Conservation (phyloP, 2,329 filamentous ascomycete genomes). For the Epichloe elymi region DNA sequence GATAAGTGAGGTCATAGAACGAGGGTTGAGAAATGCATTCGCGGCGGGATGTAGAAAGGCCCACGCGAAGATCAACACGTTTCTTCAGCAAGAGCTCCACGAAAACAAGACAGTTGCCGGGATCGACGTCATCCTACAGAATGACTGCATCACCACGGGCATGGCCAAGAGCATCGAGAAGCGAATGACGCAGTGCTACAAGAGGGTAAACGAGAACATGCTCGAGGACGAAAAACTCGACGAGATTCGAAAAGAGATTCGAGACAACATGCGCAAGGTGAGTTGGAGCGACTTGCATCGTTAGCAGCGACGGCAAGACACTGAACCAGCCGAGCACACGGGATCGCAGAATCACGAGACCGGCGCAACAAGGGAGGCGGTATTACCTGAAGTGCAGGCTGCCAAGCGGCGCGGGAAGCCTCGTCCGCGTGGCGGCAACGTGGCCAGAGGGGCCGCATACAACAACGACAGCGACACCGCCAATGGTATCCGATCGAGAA, state of each 20-base stretch:
- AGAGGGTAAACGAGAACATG: neutral
- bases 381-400: neutral
- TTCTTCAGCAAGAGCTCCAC: neutral
- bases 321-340: neutral
- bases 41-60: too few species aligned
- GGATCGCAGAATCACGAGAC: neutral
- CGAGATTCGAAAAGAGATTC: neutral
- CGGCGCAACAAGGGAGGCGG: neutral
- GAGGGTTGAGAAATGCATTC: too few species aligned
- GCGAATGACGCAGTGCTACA: neutral
- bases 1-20: too few species aligned
- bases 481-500: neutral
- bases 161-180: neutral
- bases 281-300: neutral
- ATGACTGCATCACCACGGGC: neutral
- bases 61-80: neutral
- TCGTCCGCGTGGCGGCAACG: neutral
- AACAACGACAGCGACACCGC: neutral
- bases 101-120: neutral
- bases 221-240: neutral
- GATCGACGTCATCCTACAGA: neutral
- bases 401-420: neutral
- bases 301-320: neutral
- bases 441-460: too few species aligned
- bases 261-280: neutral